These are phyloP conservation scores for Ustilago tritici DNA, from an alignment of 1,284 basidiomycete species.

Conservation along the genomic window DNA sequence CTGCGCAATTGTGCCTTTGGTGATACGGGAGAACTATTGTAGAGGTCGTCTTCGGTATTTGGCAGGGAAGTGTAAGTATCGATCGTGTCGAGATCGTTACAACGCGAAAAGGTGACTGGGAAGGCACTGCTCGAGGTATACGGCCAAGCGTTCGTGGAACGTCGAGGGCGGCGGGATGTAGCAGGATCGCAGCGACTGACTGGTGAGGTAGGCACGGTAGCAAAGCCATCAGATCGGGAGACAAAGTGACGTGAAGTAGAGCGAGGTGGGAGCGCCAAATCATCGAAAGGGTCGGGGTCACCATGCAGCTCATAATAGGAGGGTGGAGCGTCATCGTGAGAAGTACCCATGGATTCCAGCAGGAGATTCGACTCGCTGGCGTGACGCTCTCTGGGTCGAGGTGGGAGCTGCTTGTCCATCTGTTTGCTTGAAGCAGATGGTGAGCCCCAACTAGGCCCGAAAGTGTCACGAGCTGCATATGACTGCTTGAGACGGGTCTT, in stretches of 20 bases:
- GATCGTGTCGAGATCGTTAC: not conserved
- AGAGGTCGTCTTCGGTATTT: slow-evolving; percentile 20
- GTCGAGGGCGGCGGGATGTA: slow-evolving; percentile 10
- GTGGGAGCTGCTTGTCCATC: not conserved
- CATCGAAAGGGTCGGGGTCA: slow-evolving; percentile 27
- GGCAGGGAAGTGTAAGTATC: not conserved
- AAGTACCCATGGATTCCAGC: slow-evolving; percentile 11
- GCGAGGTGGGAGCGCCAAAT: not conserved
- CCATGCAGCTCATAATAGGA: slow-evolving; percentile 41
- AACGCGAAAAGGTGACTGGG: slow-evolving; percentile 16
- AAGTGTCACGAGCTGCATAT: slow-evolving; percentile 8
- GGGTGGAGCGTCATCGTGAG: slow-evolving; percentile 31
- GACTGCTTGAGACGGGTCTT: slow-evolving; percentile 11
- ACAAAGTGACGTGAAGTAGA: slow-evolving; percentile 7
- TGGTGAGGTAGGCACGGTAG: slow-evolving; percentile 23
- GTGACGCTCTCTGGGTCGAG: slow-evolving; percentile 9
- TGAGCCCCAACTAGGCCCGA: not conserved
- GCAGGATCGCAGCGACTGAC: slow-evolving; percentile 10
- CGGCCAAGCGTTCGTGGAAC: slow-evolving; percentile 15
- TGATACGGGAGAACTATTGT: slow-evolving; percentile 4
- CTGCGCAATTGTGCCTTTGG: slow-evolving; percentile 3
- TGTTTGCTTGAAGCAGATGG: not conserved
- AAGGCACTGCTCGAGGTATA: not conserved
- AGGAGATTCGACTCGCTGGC: slow-evolving; percentile 33
- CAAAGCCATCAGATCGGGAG: slow-evolving; percentile 17